phyloP scores from a whole-genome alignment of 1,139 yeast genomes.

The Hyphopichia wangnamkhiaoensis region DNA sequence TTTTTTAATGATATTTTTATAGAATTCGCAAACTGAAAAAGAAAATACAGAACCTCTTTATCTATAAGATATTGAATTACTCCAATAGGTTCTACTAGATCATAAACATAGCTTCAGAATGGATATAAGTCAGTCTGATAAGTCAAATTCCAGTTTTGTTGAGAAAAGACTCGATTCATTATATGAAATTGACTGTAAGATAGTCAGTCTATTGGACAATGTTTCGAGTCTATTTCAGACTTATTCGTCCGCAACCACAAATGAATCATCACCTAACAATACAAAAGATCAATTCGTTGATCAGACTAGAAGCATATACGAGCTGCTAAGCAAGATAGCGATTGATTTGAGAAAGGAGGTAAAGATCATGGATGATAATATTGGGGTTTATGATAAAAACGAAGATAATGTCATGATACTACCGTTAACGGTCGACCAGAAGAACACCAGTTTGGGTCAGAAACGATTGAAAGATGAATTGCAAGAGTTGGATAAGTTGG shows the following conservation, averaged over 20 bases:
- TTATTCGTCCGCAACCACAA: constrained; percentile 25
- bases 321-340: constrained; percentile 40
- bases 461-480: constrained; percentile 45
- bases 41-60: not conserved
- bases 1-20: not conserved
- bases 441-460: constrained; percentile 58
- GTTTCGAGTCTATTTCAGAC: constrained; percentile 42
- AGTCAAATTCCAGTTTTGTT: constrained; percentile 25
- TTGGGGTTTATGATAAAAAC: constrained; percentile 47
- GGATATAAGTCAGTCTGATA: too few species aligned
- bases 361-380: constrained; percentile 57
- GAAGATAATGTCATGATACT: constrained; percentile 53
- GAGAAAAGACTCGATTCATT: constrained; percentile 48
- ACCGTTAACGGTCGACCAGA: constrained; percentile 63
- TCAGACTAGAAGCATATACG: constrained; percentile 37
- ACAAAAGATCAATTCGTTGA: constrained; percentile 24
- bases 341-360: constrained; percentile 57
- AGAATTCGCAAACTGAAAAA: not conserved
- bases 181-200: constrained; percentile 42
- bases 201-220: constrained; percentile 46
- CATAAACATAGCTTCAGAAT: too few species aligned
- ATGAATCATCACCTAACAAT: constrained; percentile 13
- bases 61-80: too few species aligned
- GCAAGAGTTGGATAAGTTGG: constrained; percentile 23
- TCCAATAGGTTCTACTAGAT: too few species aligned